These are phyloP conservation scores for Penicillium malachiteum DNA, from an alignment of 495 filamentous ascomycete genomes.

Conservation along the genomic window DNA sequence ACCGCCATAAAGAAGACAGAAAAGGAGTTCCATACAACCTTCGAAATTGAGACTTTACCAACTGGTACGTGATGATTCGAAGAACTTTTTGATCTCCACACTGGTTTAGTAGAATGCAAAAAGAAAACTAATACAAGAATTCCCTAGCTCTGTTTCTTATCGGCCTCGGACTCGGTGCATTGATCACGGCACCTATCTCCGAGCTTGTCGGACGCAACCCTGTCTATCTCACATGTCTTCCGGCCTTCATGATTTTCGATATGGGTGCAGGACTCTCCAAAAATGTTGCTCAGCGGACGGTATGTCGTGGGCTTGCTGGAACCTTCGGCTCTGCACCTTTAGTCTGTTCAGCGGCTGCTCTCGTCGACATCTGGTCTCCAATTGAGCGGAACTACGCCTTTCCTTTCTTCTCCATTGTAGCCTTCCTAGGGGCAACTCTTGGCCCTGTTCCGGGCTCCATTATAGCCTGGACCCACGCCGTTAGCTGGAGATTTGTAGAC, in stretches of 20 bases:
- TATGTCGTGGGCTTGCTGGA: conserved; percentile 43
- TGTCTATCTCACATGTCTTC: conserved; percentile 40
- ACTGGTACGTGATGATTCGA: conserved; percentile 20
- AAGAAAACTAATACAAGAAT: background rate
- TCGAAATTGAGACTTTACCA: conserved; percentile 14
- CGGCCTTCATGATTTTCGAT: conserved; percentile 44
- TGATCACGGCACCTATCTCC: conserved; percentile 44
- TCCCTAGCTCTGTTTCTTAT: conserved; percentile 46
- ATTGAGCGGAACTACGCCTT: conserved; percentile 41
- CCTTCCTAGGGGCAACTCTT: conserved; percentile 45
- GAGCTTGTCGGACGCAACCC: conserved; percentile 57
- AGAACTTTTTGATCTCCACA: conserved; percentile 24
- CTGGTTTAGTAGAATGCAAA: conserved; percentile 14
- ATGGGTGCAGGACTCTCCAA: conserved; percentile 41
- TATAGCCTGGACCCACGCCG: conserved; percentile 21
- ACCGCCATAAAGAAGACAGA: conserved; percentile 20
- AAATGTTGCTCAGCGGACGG: conserved; percentile 37
- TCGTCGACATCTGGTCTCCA: conserved; percentile 42
- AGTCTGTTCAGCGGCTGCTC: conserved; percentile 29
- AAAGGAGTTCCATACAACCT: conserved; percentile 6
- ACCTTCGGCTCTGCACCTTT: conserved; percentile 46
- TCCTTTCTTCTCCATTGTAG: conserved; percentile 39
- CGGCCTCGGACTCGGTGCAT: conserved; percentile 50
- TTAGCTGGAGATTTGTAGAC: conserved; percentile 46
- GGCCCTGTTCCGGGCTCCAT: conserved; percentile 44